phyloP scores from a whole-genome alignment of 495 filamentous ascomycete species.

The Penicillium pulvis region DNA sequence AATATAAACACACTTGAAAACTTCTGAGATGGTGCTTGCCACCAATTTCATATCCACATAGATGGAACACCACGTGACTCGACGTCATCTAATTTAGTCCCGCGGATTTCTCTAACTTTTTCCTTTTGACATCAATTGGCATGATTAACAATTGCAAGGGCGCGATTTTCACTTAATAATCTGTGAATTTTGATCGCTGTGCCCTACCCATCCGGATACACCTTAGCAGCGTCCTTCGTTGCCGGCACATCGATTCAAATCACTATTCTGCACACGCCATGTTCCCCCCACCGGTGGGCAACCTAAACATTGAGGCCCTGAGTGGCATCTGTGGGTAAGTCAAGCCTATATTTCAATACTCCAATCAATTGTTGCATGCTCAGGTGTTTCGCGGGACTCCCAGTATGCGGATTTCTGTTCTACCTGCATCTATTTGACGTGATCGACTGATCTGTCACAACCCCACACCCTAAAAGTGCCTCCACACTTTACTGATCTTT shows the following conservation, averaged over 20 bases:
- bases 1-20: too few relatives aligned
- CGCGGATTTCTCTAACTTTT: slow-evolving; percentile 20
- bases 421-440: slow-evolving; percentile 13
- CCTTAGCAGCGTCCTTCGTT: background rate
- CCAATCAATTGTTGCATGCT: background rate
- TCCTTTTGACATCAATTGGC: slow-evolving; percentile 11
- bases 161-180: background rate
- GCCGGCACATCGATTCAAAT: background rate
- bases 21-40: background rate
- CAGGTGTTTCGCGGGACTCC: background rate
- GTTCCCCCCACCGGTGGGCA: slow-evolving; percentile 67
- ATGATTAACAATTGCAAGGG: slow-evolving; percentile 5
- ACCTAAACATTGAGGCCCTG: slow-evolving; percentile 81
- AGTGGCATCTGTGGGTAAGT: slow-evolving; percentile 84
- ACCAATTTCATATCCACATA: background rate
- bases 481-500: background rate
- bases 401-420: background rate
- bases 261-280: slow-evolving; percentile 39
- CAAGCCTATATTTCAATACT: slow-evolving; percentile 2
- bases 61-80: slow-evolving; percentile 26
- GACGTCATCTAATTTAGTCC: slow-evolving; percentile 28
- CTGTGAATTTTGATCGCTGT: background rate
- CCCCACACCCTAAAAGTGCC: slow-evolving; percentile 1
- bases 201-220: background rate
- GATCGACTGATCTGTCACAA: slow-evolving; percentile 3